Percentiles rank a stretch among this genome's conserved stretches.
Conservation (phyloP, 1,139 yeast genomes). For the Debaryomyces udenii region DNA sequence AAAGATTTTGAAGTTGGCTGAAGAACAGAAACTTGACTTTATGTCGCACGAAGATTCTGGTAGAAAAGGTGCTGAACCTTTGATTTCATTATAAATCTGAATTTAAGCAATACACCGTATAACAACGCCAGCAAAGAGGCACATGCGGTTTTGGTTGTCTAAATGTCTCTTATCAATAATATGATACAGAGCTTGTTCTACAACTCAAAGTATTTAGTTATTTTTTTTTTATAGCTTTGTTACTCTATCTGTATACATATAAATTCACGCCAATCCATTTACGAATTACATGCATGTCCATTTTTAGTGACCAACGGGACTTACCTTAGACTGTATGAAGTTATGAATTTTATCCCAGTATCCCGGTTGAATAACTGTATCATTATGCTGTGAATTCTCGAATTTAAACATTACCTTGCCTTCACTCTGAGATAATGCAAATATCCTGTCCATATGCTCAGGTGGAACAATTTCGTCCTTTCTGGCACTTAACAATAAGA, state of each 20-base stretch:
- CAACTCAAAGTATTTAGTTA: conserved; percentile 6
- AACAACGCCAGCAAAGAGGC: conserved; percentile 3
- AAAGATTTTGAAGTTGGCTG: conserved; percentile 70
- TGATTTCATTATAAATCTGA: conserved; percentile 37
- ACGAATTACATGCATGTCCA: conserved; percentile 8
- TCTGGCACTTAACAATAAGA: conserved; percentile 71
- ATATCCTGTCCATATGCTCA: conserved; percentile 69
- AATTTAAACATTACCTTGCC: conserved; percentile 55
- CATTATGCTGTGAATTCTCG: conserved; percentile 72
- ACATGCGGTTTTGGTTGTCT: neutral
- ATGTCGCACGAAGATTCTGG: conserved; percentile 61
- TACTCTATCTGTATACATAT: conserved; percentile 22
- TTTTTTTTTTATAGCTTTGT: conserved; percentile 10
- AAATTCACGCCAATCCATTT: conserved; percentile 20
- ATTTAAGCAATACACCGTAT: conserved; percentile 4
- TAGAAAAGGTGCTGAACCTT: conserved; percentile 47
- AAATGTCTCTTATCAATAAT: too few species aligned
- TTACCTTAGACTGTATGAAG: conserved; percentile 51
- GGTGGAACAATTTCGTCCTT: conserved; percentile 94
- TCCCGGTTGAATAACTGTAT: conserved; percentile 69
- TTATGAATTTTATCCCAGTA: conserved; percentile 73
- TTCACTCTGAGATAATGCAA: conserved; percentile 47
- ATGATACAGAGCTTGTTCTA: neutral
- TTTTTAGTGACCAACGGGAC: conserved; percentile 40
- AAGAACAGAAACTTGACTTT: conserved; percentile 75